These are phyloP conservation scores for Grosmannia huntii DNA, from an alignment of 2,329 filamentous ascomycete genomes.

Conservation along the genomic window DNA sequence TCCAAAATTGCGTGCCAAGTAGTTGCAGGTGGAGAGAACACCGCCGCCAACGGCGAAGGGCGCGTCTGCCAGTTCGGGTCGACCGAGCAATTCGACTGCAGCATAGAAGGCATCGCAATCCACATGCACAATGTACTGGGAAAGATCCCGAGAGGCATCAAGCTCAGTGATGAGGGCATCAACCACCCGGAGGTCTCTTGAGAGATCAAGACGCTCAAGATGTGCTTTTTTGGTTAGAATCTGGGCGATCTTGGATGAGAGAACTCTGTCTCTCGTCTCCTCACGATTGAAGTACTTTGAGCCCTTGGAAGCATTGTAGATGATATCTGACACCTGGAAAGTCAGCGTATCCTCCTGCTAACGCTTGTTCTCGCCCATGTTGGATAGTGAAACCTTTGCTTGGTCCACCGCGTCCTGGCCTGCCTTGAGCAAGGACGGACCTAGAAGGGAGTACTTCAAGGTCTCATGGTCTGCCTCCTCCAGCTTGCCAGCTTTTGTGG, in stretches of 20 bases:
- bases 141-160: conserved; percentile 66
- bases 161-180: conserved; percentile 72
- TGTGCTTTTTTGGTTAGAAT: conserved; percentile 64
- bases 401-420: conserved; percentile 93
- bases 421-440: conserved; percentile 84
- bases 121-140: conserved; percentile 76
- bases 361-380: background rate
- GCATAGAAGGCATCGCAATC: conserved; percentile 98
- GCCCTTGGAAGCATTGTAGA: conserved; percentile 92
- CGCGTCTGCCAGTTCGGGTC: conserved; percentile 70
- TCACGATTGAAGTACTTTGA: conserved; percentile 95
- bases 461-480: conserved; percentile 31
- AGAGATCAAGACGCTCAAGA: conserved; percentile 65
- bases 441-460: conserved; percentile 80
- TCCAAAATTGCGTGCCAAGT: conserved; percentile 78
- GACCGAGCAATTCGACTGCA: conserved; percentile 74
- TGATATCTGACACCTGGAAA: conserved; percentile 73
- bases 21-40: conserved; percentile 63
- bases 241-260: conserved; percentile 75
- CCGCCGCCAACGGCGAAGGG: conserved; percentile 80
- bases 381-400: conserved; percentile 43
- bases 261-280: conserved; percentile 63
- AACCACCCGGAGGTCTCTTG: conserved; percentile 58
- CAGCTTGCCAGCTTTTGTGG: background rate
- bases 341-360: background rate